phyloP scores from a whole-genome alignment of 2,329 filamentous ascomycete species.

The Penicillium paneum region DNA sequence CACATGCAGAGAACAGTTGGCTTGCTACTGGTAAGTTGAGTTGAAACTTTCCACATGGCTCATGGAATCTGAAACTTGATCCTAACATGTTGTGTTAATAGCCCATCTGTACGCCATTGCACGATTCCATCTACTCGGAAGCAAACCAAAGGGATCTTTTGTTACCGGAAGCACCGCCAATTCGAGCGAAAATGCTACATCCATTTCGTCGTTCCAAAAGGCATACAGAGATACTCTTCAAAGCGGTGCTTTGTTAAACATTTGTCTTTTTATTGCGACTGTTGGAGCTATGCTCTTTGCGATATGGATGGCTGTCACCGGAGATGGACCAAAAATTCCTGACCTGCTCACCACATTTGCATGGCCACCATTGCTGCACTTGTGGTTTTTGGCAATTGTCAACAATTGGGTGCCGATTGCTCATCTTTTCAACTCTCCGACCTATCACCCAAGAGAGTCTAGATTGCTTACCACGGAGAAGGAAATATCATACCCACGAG shows the following conservation, averaged over 20 bases:
- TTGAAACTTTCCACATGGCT: not conserved
- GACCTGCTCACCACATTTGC: conserved; percentile 16
- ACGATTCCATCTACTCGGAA: conserved; percentile 24
- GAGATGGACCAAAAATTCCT: not conserved
- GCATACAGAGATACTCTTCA: conserved; percentile 16
- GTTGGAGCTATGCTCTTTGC: conserved; percentile 6
- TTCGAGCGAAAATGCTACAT: conserved; percentile 19
- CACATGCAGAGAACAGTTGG: conserved; percentile 30
- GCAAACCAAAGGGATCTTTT: conserved; percentile 29
- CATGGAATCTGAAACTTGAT: not conserved
- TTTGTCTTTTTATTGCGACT: conserved; percentile 13
- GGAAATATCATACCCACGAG: not conserved
- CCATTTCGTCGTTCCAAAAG: conserved; percentile 3
- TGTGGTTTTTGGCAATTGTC: conserved; percentile 15
- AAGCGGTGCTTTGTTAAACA: conserved; percentile 19
- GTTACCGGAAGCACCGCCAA: conserved; percentile 31
- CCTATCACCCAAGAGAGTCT: not conserved
- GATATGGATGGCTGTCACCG: not conserved
- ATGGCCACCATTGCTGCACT: conserved; percentile 25
- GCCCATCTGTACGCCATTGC: conserved; percentile 23
- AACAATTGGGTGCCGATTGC: conserved; percentile 22
- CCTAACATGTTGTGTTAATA: not conserved
- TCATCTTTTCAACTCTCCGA: conserved; percentile 21
- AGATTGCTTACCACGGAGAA: not conserved
- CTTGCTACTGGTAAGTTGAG: conserved; percentile 23